Evolutionary conservation across 805 yeast genomes (phyloP), one percentile per base, ranked within the genome.

Genomic region (Wickerhamomyces subpelliculosus): DNA sequence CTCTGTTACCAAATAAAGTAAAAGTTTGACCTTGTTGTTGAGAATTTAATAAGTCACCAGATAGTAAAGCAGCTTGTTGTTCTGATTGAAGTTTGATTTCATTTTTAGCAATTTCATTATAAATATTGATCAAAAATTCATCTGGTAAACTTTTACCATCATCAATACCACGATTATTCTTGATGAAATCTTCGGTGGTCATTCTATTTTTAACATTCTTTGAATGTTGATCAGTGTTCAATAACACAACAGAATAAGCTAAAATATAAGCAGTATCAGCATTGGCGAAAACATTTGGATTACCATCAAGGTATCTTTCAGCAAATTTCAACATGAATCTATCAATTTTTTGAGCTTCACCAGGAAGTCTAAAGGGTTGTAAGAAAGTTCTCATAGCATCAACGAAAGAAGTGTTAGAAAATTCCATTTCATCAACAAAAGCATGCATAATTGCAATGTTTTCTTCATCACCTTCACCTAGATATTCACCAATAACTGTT

Each of bases 281-380:
- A 52, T 85, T 85, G 0, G 95, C 79, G 60, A 90, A 90, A 0
- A 80, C 71, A n/a, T 68, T 68, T 9, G 96, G 96, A 55, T 93
- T 93, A 44, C 90, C 96, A 46, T 84, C 79, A 18, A 80, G 80
- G 55, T 80, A 93, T 48, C 95, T 72, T 60, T 87, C 95, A 5
- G 98, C 98, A 67, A 94, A 94, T 55, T 93, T 90, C 57, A 93
- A 74, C 96, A 94, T 86, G 56, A 80, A 87, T 50, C 99, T 73
- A 67, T 93, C 98, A 56, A 93, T 90, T 55, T 93, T 90, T 64
- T 93, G 99, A 5, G 96, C 89, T 63, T 93, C 99, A 36, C 99
- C 99, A 3, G 99, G 98, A 42, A 93, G 71, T 58, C 98, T 72
- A 64, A 93, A 94, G 34, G 78, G 72, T 55, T 94, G 98, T 42